Conservation (phyloP, 495 filamentous ascomycete genomes). For the Polyplosphaeria fusca region DNA sequence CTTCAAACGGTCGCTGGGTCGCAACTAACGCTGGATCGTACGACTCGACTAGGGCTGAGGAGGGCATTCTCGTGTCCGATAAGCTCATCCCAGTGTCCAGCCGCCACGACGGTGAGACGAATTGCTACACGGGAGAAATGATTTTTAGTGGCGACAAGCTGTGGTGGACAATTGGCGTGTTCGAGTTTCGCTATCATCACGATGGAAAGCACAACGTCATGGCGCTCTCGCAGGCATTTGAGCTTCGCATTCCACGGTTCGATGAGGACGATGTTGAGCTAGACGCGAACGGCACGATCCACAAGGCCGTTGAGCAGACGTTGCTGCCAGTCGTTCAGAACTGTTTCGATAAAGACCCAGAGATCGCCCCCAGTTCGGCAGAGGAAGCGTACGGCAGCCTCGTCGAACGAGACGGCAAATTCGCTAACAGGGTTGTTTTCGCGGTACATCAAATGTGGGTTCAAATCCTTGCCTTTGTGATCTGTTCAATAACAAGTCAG, state of each 20-base stretch:
- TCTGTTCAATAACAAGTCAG: conserved; percentile 27
- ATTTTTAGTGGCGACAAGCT: conserved; percentile 88
- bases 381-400: conserved; percentile 79
- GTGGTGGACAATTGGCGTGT: conserved; percentile 94
- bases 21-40: conserved; percentile 73
- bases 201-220: conserved; percentile 91
- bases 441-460: conserved; percentile 85
- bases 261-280: conserved; percentile 61
- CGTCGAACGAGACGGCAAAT: conserved; percentile 83
- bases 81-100: conserved; percentile 46
- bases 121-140: conserved; percentile 71
- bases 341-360: conserved; percentile 88
- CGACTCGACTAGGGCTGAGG: conserved; percentile 71
- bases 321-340: conserved; percentile 80
- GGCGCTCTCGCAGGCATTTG: conserved; percentile 91
- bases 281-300: conserved; percentile 50
- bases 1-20: conserved; percentile 87
- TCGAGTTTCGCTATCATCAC: conserved; percentile 97
- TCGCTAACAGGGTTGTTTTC: conserved; percentile 82
- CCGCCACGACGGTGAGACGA: conserved; percentile 49
- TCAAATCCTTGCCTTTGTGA: not conserved
- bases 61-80: conserved; percentile 73
- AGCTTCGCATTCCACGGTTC: conserved; percentile 76
- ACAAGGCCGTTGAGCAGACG: conserved; percentile 65
- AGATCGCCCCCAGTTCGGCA: conserved; percentile 77